phyloP scores from a whole-genome alignment of 192 early-diverging fungal genomes.

The Backusella morwellensis region DNA sequence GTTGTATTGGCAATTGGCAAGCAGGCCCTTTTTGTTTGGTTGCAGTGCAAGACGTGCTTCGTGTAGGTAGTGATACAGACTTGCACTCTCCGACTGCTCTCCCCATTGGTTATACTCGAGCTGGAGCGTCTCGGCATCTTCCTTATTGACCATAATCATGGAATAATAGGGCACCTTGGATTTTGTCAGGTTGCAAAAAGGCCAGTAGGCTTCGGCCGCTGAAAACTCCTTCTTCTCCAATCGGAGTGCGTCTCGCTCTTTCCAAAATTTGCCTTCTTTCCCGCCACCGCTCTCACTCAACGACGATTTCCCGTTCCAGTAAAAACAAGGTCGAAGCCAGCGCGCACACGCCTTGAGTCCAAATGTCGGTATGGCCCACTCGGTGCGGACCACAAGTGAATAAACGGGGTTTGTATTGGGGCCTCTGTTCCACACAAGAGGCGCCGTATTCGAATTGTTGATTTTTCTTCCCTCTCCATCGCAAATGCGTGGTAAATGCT shows the following conservation, averaged over 20 bases:
- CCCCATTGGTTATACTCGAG: conserved; percentile 12
- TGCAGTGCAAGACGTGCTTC: conserved; percentile 50
- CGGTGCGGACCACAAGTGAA: conserved; percentile 53
- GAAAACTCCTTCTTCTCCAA: conserved; percentile 55
- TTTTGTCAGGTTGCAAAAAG: conserved; percentile 16
- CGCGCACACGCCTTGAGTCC: conserved; percentile 29
- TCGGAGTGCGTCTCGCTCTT: conserved; percentile 38
- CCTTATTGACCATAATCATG: conserved; percentile 54
- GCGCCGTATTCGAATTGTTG: not conserved
- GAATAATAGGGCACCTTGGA: conserved; percentile 38
- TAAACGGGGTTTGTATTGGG: conserved; percentile 61
- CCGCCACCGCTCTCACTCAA: conserved; percentile 30
- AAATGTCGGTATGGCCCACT: conserved; percentile 46
- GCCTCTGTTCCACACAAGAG: conserved; percentile 55
- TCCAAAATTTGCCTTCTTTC: conserved; percentile 48
- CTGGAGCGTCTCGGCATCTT: conserved; percentile 43
- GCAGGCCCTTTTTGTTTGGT: conserved; percentile 31
- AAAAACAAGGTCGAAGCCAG: conserved; percentile 53
- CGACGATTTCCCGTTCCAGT: conserved; percentile 59
- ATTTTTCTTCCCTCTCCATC: conserved; percentile 20
- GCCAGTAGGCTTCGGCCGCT: conserved; percentile 53
- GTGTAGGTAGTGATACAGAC: conserved; percentile 45
- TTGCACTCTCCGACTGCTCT: conserved; percentile 22
- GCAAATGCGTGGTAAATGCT: conserved; percentile 42
- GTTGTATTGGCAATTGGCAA: conserved; percentile 51